phyloP scores from a whole-genome alignment of 768 basidiomycete genomes.

The Suillus weaverae region DNA sequence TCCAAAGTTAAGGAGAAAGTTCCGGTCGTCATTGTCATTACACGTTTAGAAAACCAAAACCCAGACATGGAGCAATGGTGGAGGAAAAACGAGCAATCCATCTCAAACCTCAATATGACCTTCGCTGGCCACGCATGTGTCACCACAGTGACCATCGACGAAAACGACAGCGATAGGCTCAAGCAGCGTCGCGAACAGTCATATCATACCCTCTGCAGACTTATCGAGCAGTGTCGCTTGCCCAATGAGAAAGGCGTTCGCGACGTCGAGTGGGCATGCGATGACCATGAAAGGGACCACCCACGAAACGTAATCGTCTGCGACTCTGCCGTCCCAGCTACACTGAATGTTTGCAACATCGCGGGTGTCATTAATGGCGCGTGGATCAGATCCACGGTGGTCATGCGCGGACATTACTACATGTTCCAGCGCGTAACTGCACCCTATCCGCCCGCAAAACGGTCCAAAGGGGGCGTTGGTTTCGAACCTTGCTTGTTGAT shows the following conservation, averaged over 20 bases:
- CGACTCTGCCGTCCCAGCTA: slow-evolving; percentile 4
- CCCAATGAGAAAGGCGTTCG: background rate
- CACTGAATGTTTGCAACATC: slow-evolving; percentile 3
- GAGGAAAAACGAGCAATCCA: slow-evolving; percentile 16
- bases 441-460: slow-evolving; percentile 4
- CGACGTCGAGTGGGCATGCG: background rate
- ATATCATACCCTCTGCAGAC: background rate
- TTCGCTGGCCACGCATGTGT: slow-evolving; percentile 17
- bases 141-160: slow-evolving; percentile 9
- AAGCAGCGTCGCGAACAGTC: slow-evolving; percentile 10
- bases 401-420: slow-evolving; percentile 8
- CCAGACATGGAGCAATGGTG: slow-evolving; percentile 26
- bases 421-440: slow-evolving; percentile 9
- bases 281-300: background rate
- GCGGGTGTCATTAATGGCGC: slow-evolving; percentile 3
- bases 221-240: slow-evolving; percentile 1
- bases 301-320: slow-evolving; percentile 10
- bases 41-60: slow-evolving; percentile 21
- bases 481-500: slow-evolving; percentile 9
- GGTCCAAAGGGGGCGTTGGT: background rate
- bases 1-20: slow-evolving; percentile 9
- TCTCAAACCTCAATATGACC: background rate
- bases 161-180: background rate
- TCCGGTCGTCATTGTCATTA: slow-evolving; percentile 20
- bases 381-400: slow-evolving; percentile 6